Percentiles rank a stretch among this genome's conserved stretches.
Conservation (phyloP, 2,329 filamentous ascomycete species). For the Verticillium tricorpus region DNA sequence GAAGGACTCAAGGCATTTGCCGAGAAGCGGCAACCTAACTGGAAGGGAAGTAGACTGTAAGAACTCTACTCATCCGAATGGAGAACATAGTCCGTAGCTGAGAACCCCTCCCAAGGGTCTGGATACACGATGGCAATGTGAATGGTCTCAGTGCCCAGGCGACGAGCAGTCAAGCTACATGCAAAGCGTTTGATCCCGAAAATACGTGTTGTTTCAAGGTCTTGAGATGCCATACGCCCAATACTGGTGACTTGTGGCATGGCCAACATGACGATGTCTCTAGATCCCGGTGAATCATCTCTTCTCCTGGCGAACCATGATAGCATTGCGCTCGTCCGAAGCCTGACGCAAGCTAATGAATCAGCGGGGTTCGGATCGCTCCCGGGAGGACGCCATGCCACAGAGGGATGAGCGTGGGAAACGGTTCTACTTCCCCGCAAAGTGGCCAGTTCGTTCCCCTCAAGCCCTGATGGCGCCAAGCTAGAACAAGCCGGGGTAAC, state of each 20-base stretch:
- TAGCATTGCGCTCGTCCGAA: background rate
- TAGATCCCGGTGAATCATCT: background rate
- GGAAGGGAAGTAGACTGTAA: constrained; percentile 21
- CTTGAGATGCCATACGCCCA: no score
- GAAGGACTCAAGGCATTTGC: constrained; percentile 23
- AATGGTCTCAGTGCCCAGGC: background rate
- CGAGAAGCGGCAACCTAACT: constrained; percentile 21
- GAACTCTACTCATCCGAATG: background rate
- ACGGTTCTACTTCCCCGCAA: no score
- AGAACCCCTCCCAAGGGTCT: background rate
- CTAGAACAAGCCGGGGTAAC: background rate
- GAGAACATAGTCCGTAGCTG: background rate
- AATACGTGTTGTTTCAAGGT: no score
- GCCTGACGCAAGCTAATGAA: background rate
- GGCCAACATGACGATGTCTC: background rate
- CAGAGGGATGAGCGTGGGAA: background rate
- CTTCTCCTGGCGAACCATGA: background rate
- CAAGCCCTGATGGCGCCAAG: background rate
- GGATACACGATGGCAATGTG: background rate
- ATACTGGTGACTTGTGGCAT: no score
- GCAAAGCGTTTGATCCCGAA: no score
- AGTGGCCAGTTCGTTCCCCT: background rate
- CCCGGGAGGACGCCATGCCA: background rate
- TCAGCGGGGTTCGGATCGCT: background rate
- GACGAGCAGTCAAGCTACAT: no score